A percentile compares a stretch with the other conserved stretches of the same genome.
These are phyloP conservation scores for Ochetophila trinervis DNA, from an alignment of 306 rosid species.

Conservation along the genomic window DNA sequence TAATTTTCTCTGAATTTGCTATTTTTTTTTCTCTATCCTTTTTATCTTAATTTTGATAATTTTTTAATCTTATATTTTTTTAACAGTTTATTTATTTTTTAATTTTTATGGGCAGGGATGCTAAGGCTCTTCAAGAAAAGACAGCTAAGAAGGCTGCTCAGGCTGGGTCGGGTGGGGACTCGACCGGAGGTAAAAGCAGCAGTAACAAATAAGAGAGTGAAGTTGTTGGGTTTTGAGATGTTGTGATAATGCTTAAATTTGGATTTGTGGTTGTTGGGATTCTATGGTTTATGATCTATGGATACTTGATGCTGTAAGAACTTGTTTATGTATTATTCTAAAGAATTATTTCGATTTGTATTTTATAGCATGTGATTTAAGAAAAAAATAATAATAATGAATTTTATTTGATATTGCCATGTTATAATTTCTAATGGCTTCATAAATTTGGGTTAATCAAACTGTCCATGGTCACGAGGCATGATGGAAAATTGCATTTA, in stretches of 20 bases:
- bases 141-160: constrained; percentile 47
- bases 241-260: constrained; percentile 1
- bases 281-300: neutral
- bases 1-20: neutral
- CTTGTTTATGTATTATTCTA: neutral
- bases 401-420: neutral
- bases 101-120: constrained; percentile 32
- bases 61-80: neutral
- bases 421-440: neutral
- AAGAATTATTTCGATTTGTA: constrained; percentile 1
- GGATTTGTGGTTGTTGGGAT: neutral
- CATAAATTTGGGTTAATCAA: neutral
- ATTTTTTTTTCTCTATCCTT: neutral
- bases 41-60: neutral
- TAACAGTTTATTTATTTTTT: neutral
- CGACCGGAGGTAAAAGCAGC: constrained; percentile 40
- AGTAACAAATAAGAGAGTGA: constrained; percentile 24
- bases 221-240: neutral
- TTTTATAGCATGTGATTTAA: neutral
- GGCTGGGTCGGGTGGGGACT: constrained; percentile 29
- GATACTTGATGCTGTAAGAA: neutral
- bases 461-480: neutral
- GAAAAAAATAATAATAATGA: neutral
- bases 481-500: neutral
- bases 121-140: constrained; percentile 53